Evolutionary conservation across 2,329 filamentous ascomycete species (phyloP), one percentile per base, ranked within the genome.

Genomic region (Xylariaceae sp.): DNA sequence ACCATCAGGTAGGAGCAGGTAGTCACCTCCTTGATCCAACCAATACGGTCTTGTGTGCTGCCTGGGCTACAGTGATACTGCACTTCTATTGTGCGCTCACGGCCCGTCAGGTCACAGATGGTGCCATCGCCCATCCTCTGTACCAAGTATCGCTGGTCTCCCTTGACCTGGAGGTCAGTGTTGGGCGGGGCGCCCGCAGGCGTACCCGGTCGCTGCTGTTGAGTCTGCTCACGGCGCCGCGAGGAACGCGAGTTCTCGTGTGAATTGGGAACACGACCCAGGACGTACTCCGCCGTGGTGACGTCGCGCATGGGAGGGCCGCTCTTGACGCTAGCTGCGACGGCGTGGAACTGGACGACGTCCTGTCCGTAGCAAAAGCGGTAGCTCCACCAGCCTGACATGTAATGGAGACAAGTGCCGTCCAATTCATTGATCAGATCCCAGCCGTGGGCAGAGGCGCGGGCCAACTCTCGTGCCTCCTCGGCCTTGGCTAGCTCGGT

Each of bases 301-400:
- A 85, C 85, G 64, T 96, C 91, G 64, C 89, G 86, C 45, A 86
- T 79, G 0, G 91, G 91, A 29, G 89, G 86, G 8, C 87, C 81
- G 2, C 85, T 85, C 56, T 85, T 84, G 44, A 83, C 79, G 19
- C 72, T 73, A 2, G 84, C 83, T 0, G 89, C 81, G 56, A 92
- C 74, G 44, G 90, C 89, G 70, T 96, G 91, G 72, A 95, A 96
- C 71, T 96, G 91, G 65, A 89, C 87, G 58, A 96, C 86, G 60
- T 92, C 84, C 58, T 86, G 80, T 67, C 89, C 89, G 73, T 95
- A 94, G 76, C 91, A 96, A 71, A 96, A 96, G 64, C 86, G 88
- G 72, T 96, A 96, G 67, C 88, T 94, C 91, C 91, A 96, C 91
- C 91, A 96, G 0, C 91, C 91, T 1, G 85, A 88, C 61, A 91